Evolutionary conservation across 768 basidiomycete genomes (phyloP), one percentile per base, ranked within the genome.

Genomic region (Boletellus emodensis): DNA sequence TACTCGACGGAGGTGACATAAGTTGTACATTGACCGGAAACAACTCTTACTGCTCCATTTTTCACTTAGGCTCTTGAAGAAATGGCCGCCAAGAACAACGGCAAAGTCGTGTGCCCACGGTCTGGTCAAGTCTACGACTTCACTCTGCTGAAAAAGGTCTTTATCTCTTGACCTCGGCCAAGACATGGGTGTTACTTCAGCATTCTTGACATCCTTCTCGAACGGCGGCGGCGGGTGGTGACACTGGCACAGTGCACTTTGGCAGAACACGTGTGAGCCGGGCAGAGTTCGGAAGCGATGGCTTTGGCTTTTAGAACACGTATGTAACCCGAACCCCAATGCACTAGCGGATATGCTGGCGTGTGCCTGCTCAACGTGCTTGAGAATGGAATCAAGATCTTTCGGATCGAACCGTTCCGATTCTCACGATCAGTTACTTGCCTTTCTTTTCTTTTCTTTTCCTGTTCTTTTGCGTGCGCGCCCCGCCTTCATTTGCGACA

Each of bases 1-100:
- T 97, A 97, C 67, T 94, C 92, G n/a, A 75, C 81, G 68, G 90
- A 94, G 78, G 94, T 90, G 60, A 51, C 83, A 71, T 26, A 48
- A 46, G 53, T 44, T 41, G 30, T 49, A 44, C 1, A 6, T 51
- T 58, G 46, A 28, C 46, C 24, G 28, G 41, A 34, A 35, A 34
- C 35, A 18, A 46, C 52, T 28, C 52, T 64, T 28, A 55, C 61
- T 36, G 56, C 46, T 43, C 47, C 22, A 33, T 32, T 13, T 32
- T 22, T 37, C 40, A 15, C 18, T n/a, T 57, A 95, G 90, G 91
- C 87, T 6, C 74, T 94, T 51, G 81, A 87, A 63, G 87, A 90
- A 36, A 95, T 95, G 87, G 87, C 93, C 0, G 75, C 82, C 24
- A 85, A 79, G 70, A 85, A 88, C 61, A 75, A 78, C 44, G 92